phyloP scores from a whole-genome alignment of 345 rosid genomes.

The Camelina sativa region DNA sequence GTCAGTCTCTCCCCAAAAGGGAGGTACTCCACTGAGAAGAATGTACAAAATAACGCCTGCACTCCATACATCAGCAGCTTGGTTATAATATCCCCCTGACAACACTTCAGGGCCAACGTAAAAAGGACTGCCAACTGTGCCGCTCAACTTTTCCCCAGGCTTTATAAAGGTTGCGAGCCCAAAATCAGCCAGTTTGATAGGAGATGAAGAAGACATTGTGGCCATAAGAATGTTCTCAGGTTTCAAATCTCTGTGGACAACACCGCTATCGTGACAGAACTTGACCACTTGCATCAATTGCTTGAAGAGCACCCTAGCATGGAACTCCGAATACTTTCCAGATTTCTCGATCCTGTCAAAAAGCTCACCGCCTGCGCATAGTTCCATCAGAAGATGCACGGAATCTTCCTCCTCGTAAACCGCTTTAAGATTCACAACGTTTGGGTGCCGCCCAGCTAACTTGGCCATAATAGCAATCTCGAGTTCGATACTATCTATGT shows the following conservation, averaged over 20 bases:
- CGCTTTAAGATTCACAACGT: slow-evolving; percentile 68
- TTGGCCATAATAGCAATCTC: slow-evolving; percentile 75
- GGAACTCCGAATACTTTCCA: slow-evolving; percentile 61
- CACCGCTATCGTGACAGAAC: slow-evolving; percentile 71
- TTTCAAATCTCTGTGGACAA: slow-evolving; percentile 74
- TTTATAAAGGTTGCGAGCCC: slow-evolving; percentile 72
- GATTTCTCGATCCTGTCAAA: slow-evolving; percentile 63
- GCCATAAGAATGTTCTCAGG: slow-evolving; percentile 76
- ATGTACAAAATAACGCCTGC: slow-evolving; percentile 74
- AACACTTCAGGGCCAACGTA: slow-evolving; percentile 79
- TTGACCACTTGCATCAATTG: slow-evolving; percentile 72
- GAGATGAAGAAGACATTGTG: slow-evolving; percentile 58
- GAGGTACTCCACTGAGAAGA: slow-evolving; percentile 74
- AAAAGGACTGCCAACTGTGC: slow-evolving; percentile 76
- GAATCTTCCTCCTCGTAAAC: slow-evolving; percentile 68
- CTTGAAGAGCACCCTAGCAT: slow-evolving; percentile 58
- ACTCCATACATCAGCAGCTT: slow-evolving; percentile 86
- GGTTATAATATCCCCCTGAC: slow-evolving; percentile 60
- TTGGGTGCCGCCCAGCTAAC: slow-evolving; percentile 57
- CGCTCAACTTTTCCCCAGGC: slow-evolving; percentile 61
- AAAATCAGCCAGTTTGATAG: slow-evolving; percentile 76
- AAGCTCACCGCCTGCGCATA: slow-evolving; percentile 78
- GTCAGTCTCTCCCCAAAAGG: slow-evolving; percentile 81
- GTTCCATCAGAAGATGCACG: slow-evolving; percentile 71
- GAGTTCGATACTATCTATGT: slow-evolving; percentile 56